phyloP scores from a whole-genome alignment of 306 rosid genomes.

The Prunus mume region DNA sequence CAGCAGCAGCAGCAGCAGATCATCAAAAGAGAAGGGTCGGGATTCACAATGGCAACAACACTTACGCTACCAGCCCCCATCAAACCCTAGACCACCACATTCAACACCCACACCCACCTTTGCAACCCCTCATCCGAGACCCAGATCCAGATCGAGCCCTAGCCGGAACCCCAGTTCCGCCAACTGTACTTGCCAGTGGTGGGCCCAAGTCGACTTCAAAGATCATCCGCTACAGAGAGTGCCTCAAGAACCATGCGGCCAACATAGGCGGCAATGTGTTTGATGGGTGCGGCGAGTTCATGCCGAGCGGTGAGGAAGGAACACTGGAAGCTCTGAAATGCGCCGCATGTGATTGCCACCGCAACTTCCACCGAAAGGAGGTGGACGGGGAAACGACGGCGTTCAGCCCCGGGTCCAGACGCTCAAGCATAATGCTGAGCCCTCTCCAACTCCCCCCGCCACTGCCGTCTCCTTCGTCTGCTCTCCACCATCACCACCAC shows the following conservation, averaged over 20 bases:
- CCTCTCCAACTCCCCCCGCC: slow-evolving; percentile 52
- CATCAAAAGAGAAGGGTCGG: slow-evolving; percentile 10
- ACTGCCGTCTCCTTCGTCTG: slow-evolving; percentile 23
- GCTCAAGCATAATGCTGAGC: slow-evolving; percentile 29
- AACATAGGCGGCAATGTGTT: slow-evolving; percentile 44
- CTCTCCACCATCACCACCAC: slow-evolving; percentile 14
- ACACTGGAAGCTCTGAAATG: slow-evolving; percentile 50
- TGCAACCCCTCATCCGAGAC: slow-evolving; percentile 13
- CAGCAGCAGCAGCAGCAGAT: background rate
- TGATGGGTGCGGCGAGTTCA: slow-evolving; percentile 62
- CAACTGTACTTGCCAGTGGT: background rate
- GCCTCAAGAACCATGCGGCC: slow-evolving; percentile 59
- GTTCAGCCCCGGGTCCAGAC: slow-evolving; percentile 32
- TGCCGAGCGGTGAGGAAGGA: slow-evolving; percentile 55
- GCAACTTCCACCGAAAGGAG: slow-evolving; percentile 55
- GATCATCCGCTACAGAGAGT: slow-evolving; percentile 35
- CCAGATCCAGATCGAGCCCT: slow-evolving; percentile 28
- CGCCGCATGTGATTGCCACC: slow-evolving; percentile 53
- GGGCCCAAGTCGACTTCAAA: slow-evolving; percentile 16
- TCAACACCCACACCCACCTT: background rate
- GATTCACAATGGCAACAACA: slow-evolving; percentile 23
- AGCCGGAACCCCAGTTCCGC: background rate
- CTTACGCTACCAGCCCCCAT: slow-evolving; percentile 3
- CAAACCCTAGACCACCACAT: slow-evolving; percentile 34
- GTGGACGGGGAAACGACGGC: slow-evolving; percentile 41